Base-by-base conservation (phyloP, 768 basidiomycete genomes). In the Dacryopinax spathularia region DNA sequence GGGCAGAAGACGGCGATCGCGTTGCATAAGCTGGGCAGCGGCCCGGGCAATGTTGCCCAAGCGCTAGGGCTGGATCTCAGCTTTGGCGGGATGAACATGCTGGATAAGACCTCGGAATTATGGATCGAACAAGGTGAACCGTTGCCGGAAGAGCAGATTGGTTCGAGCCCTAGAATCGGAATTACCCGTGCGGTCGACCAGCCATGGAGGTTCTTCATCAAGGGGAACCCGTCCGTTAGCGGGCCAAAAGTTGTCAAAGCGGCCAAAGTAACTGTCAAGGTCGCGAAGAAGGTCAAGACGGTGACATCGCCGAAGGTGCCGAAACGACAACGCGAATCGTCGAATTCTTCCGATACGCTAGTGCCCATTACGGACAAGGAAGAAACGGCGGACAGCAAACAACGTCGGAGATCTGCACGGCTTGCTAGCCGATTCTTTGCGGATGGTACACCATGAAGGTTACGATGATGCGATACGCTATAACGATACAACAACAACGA, bases 191-290 rank as follows among this genome's bases (percentile, higher is more conserved):
- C 48, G 9, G 9, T 56, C 5, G 48, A 56, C 25, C 5, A 56
- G 25, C 48, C 48, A 27, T 56, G 48, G 48, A 56, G 48, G 48
- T 56, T 56, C 48, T 56, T 56, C 29, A 56, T 56, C 48, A 56
- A 56, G 48, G 48, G 31, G 25, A 56, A 56, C 48, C 13, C 48
- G 15, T 56, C 48, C 18, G 48, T 56, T 7, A 56, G 48, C 29
- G 48, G 48, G 7, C 48, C 48, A 29, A 56, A 56, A 29, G 20
- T 56, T 5, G 48, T 56, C 7, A 41, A 41, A 41, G 39, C 39
- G 39, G 5, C 39, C 7, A 41, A 41, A 41, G 39, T 22, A 22
- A 4, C 39, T 18, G 39, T 41, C 48, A 9, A 56, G 25, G 48
- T 56, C 48, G 39, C 18, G 7, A 56, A 56, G 48, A 56, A 29